phyloP scores from a whole-genome alignment of 495 filamentous ascomycete species.

The Penicillium roqueforti region DNA sequence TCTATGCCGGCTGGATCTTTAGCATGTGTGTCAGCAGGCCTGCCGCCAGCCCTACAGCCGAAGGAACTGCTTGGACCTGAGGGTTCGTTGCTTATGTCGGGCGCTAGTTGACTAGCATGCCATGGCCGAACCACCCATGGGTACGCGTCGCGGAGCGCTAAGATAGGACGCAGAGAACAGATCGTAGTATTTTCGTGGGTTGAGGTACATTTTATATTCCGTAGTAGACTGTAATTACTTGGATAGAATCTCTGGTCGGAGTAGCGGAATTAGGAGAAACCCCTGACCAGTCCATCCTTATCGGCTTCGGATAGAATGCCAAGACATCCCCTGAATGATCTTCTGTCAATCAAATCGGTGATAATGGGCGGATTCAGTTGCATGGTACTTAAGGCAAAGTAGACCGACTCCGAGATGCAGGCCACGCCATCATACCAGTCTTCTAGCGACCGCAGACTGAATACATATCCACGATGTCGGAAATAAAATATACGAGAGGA shows the following conservation, averaged over 20 bases:
- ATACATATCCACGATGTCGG: neutral
- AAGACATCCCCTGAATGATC: slow-evolving; percentile 5
- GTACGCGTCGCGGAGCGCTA: slow-evolving; percentile 20
- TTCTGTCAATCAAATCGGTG: slow-evolving; percentile 4
- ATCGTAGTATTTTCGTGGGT: neutral
- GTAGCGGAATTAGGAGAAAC: neutral
- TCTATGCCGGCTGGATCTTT: slow-evolving; percentile 25
- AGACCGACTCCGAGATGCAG: neutral
- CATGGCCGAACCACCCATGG: slow-evolving; percentile 17
- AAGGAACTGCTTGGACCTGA: slow-evolving; percentile 38
- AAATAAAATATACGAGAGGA: slow-evolving; percentile 1
- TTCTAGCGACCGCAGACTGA: neutral
- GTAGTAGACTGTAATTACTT: too few relatives aligned
- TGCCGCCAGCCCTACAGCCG: slow-evolving; percentile 31
- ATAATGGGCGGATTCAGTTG: neutral
- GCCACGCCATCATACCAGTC: neutral
- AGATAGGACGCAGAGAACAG: neutral
- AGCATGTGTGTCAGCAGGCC: slow-evolving; percentile 25
- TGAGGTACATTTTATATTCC: neutral
- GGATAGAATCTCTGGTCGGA: neutral
- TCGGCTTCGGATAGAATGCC: slow-evolving; percentile 4
- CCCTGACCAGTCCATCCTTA: neutral
- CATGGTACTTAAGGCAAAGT: neutral
- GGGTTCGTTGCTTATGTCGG: slow-evolving; percentile 20
- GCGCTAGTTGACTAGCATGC: slow-evolving; percentile 14